Conservation (phyloP, 2,329 filamentous ascomycete species). For the Nigrospora sphaerica region DNA sequence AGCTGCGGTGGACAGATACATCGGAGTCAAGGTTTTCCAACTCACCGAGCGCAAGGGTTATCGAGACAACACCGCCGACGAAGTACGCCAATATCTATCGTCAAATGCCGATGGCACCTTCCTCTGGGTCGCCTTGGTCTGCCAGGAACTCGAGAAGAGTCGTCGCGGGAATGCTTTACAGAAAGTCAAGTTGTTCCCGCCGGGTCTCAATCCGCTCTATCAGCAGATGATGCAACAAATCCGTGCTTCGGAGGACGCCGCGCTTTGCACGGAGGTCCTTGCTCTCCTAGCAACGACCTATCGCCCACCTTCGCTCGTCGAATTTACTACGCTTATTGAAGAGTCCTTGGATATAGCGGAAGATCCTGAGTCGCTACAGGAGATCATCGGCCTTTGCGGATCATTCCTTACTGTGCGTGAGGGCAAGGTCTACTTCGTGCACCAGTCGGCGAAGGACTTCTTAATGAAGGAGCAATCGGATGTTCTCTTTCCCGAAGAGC, state of each 20-base stretch:
- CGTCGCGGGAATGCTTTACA: conserved; percentile 6
- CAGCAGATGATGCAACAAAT: conserved; percentile 28
- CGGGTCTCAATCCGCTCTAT: conserved; percentile 29
- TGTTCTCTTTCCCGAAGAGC: conserved; percentile 21
- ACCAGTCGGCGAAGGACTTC: conserved; percentile 36
- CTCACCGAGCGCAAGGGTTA: too few relatives aligned
- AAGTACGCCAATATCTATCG: too few relatives aligned
- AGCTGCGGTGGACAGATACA: conserved; percentile 27
- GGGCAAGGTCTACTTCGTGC: conserved; percentile 25
- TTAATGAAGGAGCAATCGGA: conserved; percentile 14
- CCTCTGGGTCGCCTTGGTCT: too few relatives aligned
- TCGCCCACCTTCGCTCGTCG: too few relatives aligned
- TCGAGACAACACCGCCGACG: too few relatives aligned
- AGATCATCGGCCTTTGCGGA: too few relatives aligned
- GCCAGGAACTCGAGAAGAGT: too few relatives aligned
- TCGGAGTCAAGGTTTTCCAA: conserved; percentile 16
- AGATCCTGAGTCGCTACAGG: conserved; percentile 10
- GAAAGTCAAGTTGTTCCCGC: conserved; percentile 16
- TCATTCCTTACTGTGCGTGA: conserved; percentile 30
- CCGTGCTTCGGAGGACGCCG: conserved; percentile 13
- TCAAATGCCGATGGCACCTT: too few relatives aligned
- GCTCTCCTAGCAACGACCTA: too few relatives aligned
- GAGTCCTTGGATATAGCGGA: conserved; percentile 4
- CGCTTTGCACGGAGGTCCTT: too few relatives aligned
- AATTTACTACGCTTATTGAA: conserved; percentile 14